These are phyloP conservation scores for Paracoccidioides lutzii DNA, from an alignment of 2,329 filamentous ascomycete genomes.

Conservation along the genomic window DNA sequence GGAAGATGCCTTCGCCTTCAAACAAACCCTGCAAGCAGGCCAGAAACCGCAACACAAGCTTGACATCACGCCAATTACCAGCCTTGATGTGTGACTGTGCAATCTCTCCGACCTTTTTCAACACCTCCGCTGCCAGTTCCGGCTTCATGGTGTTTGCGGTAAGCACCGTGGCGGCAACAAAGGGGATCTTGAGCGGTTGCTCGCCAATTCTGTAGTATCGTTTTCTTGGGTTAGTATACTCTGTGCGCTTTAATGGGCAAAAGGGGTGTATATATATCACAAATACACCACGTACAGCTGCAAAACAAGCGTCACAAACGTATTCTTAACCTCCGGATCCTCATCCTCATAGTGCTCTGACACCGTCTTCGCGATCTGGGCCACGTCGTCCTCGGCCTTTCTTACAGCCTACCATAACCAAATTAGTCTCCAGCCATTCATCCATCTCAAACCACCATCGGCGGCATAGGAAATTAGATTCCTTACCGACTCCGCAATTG, in stretches of 20 bases:
- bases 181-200: slow-evolving; percentile 96
- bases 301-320: slow-evolving; percentile 59
- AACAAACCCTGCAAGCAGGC: slow-evolving; percentile 72
- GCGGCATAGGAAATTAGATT: background rate
- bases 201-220: slow-evolving; percentile 48
- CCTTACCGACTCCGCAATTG: slow-evolving; percentile 60
- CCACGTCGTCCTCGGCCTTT: slow-evolving; percentile 65
- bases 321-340: slow-evolving; percentile 60
- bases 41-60: slow-evolving; percentile 77
- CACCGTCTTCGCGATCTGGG: slow-evolving; percentile 60
- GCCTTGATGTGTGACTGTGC: slow-evolving; percentile 54
- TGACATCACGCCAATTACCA: slow-evolving; percentile 81
- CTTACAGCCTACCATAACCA: slow-evolving; percentile 43
- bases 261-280: slow-evolving; percentile 8
- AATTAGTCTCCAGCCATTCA: background rate
- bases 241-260: slow-evolving; percentile 6
- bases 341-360: slow-evolving; percentile 82
- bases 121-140: slow-evolving; percentile 58
- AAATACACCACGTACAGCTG: slow-evolving; percentile 47
- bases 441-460: background rate
- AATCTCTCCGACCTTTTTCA: slow-evolving; percentile 48
- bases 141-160: slow-evolving; percentile 65
- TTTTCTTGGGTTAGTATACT: background rate
- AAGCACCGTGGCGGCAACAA: slow-evolving; percentile 71
- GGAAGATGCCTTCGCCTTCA: slow-evolving; percentile 73